Percentiles rank a stretch among this genome's conserved stretches.
These are phyloP conservation scores for Pisolithus tinctorius DNA, from an alignment of 768 basidiomycete species.

Conservation along the genomic window DNA sequence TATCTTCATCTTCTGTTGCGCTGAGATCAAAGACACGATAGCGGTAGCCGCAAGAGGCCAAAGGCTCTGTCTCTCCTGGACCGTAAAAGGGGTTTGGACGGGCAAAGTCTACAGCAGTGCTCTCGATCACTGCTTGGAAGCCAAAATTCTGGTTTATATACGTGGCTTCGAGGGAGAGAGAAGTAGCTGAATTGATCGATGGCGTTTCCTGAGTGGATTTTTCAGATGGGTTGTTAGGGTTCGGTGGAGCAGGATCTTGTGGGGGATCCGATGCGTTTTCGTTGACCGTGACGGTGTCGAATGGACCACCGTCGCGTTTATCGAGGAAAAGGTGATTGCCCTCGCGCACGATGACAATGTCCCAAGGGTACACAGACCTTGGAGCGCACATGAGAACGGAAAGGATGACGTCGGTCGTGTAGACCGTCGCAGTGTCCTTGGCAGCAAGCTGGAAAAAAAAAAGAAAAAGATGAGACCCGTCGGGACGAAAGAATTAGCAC, in stretches of 20 bases:
- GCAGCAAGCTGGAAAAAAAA: constrained; percentile 81
- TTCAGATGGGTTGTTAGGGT: constrained; percentile 71
- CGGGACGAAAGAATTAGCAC: background rate
- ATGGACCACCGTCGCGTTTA: constrained; percentile 95
- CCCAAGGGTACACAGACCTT: constrained; percentile 96
- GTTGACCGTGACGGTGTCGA: constrained; percentile 96
- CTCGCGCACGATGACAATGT: constrained; percentile 91
- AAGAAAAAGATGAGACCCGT: constrained; percentile 5
- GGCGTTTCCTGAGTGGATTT: constrained; percentile 63
- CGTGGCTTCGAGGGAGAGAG: constrained; percentile 92
- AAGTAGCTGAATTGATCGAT: constrained; percentile 89
- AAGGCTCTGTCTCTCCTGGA: constrained; percentile 88
- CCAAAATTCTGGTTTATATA: constrained; percentile 99
- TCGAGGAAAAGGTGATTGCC: constrained; percentile 93
- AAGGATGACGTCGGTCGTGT: constrained; percentile 92
- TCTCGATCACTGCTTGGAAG: constrained; percentile 89
- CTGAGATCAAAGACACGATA: constrained; percentile 94
- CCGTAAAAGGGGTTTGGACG: constrained; percentile 95
- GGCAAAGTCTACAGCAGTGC: constrained; percentile 61
- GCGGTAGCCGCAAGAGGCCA: constrained; percentile 93
- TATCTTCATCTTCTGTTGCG: constrained; percentile 83
- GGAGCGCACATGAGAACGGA: constrained; percentile 95
- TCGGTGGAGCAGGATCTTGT: constrained; percentile 71
- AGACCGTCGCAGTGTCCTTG: constrained; percentile 79
- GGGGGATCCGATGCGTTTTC: constrained; percentile 97